Percentiles rank a stretch among this genome's conserved stretches.
phyloP scores from a whole-genome alignment of 2,329 filamentous ascomycete species.

The Endothia cerciana region DNA sequence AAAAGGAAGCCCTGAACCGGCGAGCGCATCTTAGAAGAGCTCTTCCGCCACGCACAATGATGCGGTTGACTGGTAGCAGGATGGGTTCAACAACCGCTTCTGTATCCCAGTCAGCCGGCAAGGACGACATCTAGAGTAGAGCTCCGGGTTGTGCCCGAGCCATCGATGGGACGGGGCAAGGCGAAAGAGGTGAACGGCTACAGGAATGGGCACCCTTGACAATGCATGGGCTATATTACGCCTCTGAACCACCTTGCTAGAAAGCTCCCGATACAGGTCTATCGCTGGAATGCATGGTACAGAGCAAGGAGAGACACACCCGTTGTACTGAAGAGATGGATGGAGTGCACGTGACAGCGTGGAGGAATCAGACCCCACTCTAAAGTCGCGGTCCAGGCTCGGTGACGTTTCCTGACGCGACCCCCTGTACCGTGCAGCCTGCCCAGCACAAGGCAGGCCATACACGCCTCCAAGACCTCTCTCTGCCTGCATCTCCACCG shows the following conservation, averaged over 20 bases:
- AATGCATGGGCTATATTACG: background rate
- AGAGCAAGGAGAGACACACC: background rate
- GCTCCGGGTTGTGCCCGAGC: background rate
- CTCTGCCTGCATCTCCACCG: background rate
- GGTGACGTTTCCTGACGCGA: conserved; percentile 12
- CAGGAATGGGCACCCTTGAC: background rate
- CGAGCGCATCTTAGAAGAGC: conserved; percentile 8
- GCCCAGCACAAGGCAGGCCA: background rate
- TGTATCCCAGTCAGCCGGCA: background rate
- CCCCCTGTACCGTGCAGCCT: conserved; percentile 9
- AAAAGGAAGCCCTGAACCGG: conserved; percentile 17
- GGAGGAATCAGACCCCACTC: conserved; percentile 9
- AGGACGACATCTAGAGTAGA: conserved; percentile 10
- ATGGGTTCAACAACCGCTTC: background rate
- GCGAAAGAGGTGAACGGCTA: background rate
- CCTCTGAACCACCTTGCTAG: background rate
- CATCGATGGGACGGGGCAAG: background rate
- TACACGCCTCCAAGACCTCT: background rate
- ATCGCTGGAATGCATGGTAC: background rate
- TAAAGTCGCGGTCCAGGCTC: conserved; percentile 1
- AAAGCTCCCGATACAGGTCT: background rate
- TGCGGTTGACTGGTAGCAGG: background rate
- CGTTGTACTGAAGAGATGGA: background rate
- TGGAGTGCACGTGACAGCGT: conserved; percentile 27
- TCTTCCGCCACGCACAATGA: background rate